A percentile compares a stretch with the other conserved stretches of the same genome.
phyloP scores from a whole-genome alignment of 164 flowering plant species.

The Kingdonia uniflora region DNA sequence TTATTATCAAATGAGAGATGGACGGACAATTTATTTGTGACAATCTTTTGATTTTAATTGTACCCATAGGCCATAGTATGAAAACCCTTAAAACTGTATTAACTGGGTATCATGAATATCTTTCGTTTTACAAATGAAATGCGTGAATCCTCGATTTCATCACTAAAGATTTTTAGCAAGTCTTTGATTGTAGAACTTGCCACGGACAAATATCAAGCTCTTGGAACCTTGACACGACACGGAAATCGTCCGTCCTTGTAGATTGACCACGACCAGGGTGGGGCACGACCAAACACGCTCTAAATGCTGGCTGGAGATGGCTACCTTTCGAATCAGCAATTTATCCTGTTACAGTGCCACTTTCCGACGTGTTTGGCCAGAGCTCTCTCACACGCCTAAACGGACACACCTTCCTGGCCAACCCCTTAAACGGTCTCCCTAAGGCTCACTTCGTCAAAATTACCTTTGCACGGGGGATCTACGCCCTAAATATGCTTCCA shows the following conservation, averaged over 20 bases:
- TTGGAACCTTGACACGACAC: conserved; percentile 55
- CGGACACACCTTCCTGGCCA: conserved; percentile 88
- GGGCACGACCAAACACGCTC: conserved; percentile 84
- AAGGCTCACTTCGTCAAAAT: conserved; percentile 42
- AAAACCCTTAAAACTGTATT: not conserved
- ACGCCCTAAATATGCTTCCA: conserved; percentile 83
- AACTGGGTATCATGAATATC: not conserved
- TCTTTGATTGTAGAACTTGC: conserved; percentile 41
- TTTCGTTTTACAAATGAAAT: no score
- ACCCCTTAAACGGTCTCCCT: conserved; percentile 39
- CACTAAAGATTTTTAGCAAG: conserved; percentile 31
- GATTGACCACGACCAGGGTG: conserved; percentile 26
- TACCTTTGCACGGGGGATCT: conserved; percentile 42
- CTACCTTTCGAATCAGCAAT: conserved; percentile 66
- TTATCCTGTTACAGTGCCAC: conserved; percentile 34
- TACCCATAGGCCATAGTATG: no score
- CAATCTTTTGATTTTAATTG: not conserved
- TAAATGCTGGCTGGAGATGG: conserved; percentile 25
- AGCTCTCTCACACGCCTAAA: conserved; percentile 75
- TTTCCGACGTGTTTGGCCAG: conserved; percentile 39
- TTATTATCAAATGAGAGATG: no score
- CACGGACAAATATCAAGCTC: conserved; percentile 45
- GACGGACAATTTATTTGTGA: no score
- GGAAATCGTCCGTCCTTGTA: conserved; percentile 66
- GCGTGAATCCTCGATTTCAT: not conserved